These are phyloP conservation scores for Monilinia fructicola DNA, from an alignment of 2,329 filamentous ascomycete genomes.

Conservation along the genomic window DNA sequence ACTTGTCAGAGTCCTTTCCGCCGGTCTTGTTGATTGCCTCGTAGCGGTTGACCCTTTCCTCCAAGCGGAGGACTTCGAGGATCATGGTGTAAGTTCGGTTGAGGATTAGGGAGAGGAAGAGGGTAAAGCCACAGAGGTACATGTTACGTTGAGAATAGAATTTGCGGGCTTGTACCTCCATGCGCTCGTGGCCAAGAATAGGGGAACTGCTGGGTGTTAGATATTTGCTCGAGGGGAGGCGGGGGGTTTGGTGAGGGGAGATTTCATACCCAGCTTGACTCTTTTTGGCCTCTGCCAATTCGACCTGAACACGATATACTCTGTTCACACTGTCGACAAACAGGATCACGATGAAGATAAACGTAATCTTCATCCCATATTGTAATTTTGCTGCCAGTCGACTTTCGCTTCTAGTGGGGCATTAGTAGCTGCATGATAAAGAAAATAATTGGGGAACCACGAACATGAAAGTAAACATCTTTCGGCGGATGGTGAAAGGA, in stretches of 20 bases:
- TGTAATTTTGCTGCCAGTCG: conserved; percentile 81
- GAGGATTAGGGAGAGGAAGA: conserved; percentile 97
- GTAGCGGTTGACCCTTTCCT: conserved; percentile 84
- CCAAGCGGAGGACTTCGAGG: conserved; percentile 58
- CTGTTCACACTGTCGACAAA: conserved; percentile 96
- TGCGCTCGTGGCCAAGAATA: conserved; percentile 86
- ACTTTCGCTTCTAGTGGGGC: conserved; percentile 37
- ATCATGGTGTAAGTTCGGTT: conserved; percentile 97
- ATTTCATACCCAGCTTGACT: conserved; percentile 43
- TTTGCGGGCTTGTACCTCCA: conserved; percentile 98
- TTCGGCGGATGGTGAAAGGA: conserved; percentile 63
- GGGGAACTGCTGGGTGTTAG: conserved; percentile 52
- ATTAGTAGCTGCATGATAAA: conserved; percentile 26
- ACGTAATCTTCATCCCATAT: conserved; percentile 98
- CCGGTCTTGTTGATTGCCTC: conserved; percentile 64
- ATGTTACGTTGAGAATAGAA: conserved; percentile 99
- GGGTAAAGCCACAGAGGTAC: conserved; percentile 99
- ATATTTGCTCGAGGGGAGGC: conserved; percentile 19
- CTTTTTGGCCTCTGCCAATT: conserved; percentile 73
- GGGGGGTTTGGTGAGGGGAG: neutral
- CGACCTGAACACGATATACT: conserved; percentile 93
- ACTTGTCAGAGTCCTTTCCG: conserved; percentile 68
- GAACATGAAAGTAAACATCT: conserved; percentile 71
- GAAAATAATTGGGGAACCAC: conserved; percentile 59
- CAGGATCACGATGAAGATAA: conserved; percentile 97